Evolutionary conservation across 805 yeast species (phyloP).

Genomic region (Lipomyces japonicus): DNA sequence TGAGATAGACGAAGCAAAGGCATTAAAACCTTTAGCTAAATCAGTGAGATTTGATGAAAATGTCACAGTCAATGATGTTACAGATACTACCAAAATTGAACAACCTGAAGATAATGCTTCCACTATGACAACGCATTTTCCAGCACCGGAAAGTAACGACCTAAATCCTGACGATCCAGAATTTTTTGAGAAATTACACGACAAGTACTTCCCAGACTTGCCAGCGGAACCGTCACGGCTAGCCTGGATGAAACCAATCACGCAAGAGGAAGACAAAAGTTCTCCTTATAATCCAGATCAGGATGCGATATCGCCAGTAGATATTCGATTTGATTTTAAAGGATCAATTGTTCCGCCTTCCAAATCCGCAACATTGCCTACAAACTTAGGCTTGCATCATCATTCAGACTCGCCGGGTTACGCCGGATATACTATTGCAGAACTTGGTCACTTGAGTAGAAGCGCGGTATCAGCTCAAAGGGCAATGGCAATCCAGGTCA

Average conservation of each 20-base stretch:
- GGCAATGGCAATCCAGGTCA: conserved; percentile 75
- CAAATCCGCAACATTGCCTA: conserved; percentile 48
- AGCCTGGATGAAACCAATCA: conserved; percentile 85
- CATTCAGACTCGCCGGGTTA: conserved; percentile 83
- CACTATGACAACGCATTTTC: conserved; percentile 13
- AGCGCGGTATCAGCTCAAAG: conserved; percentile 82
- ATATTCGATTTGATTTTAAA: conserved; percentile 80
- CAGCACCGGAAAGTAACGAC: conserved; percentile 28
- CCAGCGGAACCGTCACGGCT: conserved; percentile 77
- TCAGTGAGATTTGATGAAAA: background rate
- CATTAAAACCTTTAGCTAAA: too few species aligned
- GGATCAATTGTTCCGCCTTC: conserved; percentile 69
- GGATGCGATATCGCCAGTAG: conserved; percentile 43
- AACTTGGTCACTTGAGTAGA: conserved; percentile 72
- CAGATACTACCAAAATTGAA: background rate
- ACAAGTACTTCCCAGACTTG: conserved; percentile 82
- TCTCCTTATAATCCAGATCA: conserved; percentile 44
- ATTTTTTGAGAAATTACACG: conserved; percentile 73
- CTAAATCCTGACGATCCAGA: conserved; percentile 72
- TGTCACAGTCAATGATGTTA: too few species aligned
- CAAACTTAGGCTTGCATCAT: conserved; percentile 76
- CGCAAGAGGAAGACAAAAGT: conserved; percentile 35
- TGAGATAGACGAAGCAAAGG: background rate
- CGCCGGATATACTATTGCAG: conserved; percentile 88
- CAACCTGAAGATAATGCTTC: conserved; percentile 1